Conservation (phyloP, 1,139 yeast genomes). For the Dujonia santamariae region DNA sequence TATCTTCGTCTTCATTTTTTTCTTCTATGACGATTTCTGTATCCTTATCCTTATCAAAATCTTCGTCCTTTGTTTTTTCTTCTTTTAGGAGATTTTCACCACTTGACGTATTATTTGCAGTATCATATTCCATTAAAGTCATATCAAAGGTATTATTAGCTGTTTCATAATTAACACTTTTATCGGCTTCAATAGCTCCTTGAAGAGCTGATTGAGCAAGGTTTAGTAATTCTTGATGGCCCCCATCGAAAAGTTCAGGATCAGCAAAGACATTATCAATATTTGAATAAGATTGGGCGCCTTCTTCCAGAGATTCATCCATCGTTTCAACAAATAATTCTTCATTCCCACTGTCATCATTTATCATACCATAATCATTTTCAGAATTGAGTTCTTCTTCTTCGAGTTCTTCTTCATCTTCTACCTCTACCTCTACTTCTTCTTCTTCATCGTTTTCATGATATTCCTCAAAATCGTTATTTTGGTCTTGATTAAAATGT, state of each 20-base stretch:
- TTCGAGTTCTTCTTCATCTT: slow-evolving; percentile 1
- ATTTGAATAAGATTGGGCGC: neutral
- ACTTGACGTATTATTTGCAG: slow-evolving; percentile 9
- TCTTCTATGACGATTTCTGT: neutral
- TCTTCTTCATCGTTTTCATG: neutral
- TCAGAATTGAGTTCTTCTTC: neutral
- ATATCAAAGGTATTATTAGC: slow-evolving; percentile 1
- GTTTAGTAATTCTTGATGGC: neutral
- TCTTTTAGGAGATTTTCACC: slow-evolving; percentile 16
- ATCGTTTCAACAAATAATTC: too few relatives aligned
- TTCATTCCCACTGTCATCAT: too few relatives aligned
- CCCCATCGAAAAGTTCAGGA: neutral
- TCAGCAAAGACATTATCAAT: neutral
- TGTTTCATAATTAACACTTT: neutral
- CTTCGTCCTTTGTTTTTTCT: slow-evolving; percentile 13
- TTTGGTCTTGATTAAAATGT: neutral
- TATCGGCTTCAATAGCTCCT: slow-evolving; percentile 1
- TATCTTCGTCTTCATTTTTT: neutral
- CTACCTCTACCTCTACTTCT: slow-evolving; percentile 2
- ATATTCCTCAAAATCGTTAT: neutral
- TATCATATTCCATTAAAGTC: slow-evolving; percentile 2
- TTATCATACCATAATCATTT: neutral
- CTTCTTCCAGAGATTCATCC: neutral
- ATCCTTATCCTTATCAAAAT: neutral
- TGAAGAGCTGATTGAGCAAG: slow-evolving; percentile 6